Percentiles rank a stretch among this genome's conserved stretches.
phyloP scores from a whole-genome alignment of 768 basidiomycete genomes.

The Termitomyces sp. region DNA sequence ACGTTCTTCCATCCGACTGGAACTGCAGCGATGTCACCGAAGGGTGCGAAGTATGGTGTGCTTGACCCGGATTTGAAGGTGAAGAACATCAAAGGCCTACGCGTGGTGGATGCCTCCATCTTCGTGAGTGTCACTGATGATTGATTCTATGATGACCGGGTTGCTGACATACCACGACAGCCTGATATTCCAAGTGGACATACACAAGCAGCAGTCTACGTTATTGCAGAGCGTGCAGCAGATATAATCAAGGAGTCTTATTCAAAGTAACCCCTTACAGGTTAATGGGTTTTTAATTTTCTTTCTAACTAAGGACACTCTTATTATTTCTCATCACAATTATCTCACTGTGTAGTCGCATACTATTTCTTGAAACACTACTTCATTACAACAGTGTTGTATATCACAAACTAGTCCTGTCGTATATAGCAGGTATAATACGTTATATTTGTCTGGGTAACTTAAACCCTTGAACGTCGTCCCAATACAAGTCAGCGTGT shows the following conservation, averaged over 20 bases:
- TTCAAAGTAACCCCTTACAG: background rate
- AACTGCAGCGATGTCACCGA: slow-evolving; percentile 26
- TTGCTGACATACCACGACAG: slow-evolving; percentile 10
- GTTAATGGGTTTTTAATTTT: background rate
- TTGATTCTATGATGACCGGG: background rate
- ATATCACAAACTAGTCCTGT: background rate
- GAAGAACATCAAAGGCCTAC: slow-evolving; percentile 29
- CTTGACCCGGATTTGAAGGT: slow-evolving; percentile 24
- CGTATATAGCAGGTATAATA: background rate
- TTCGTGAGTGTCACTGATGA: slow-evolving; percentile 7
- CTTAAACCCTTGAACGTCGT: no score
- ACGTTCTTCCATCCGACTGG: slow-evolving; percentile 28
- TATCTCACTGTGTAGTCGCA: background rate
- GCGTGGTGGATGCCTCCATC: slow-evolving; percentile 35
- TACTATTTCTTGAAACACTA: background rate
- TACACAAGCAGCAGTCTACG: slow-evolving; percentile 31
- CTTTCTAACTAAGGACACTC: background rate
- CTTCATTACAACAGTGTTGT: background rate
- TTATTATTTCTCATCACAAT: background rate
- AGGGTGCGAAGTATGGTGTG: slow-evolving; percentile 17
- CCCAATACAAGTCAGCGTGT: no score
- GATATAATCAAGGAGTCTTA: slow-evolving; percentile 24
- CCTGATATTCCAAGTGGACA: slow-evolving; percentile 28
- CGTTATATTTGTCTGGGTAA: no score
- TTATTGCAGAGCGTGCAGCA: slow-evolving; percentile 31